Evolutionary conservation across 345 rosid species (phyloP).

Genomic region (Ceriops decandra): DNA sequence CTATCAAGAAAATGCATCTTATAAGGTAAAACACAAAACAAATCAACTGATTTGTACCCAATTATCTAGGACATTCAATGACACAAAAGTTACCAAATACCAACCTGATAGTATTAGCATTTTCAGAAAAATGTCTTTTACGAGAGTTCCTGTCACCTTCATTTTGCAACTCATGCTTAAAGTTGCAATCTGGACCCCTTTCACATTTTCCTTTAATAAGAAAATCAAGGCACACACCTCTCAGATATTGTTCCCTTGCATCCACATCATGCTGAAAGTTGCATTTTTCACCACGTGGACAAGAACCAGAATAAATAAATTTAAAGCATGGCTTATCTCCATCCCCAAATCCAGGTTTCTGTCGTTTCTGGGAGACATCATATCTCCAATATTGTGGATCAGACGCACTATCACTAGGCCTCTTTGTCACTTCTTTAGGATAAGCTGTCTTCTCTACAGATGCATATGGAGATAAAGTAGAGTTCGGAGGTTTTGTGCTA

Average conservation of each 20-base stretch:
- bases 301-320: slow-evolving; percentile 77
- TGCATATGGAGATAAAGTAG: slow-evolving; percentile 64
- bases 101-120: slow-evolving; percentile 49
- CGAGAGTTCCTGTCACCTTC: slow-evolving; percentile 43
- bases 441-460: slow-evolving; percentile 38
- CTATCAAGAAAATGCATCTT: not conserved
- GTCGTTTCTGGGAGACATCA: slow-evolving; percentile 73
- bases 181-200: slow-evolving; percentile 87
- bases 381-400: slow-evolving; percentile 95
- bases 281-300: slow-evolving; percentile 70
- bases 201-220: slow-evolving; percentile 90
- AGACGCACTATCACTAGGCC: slow-evolving; percentile 39
- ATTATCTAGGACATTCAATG: slow-evolving; percentile 15
- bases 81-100: slow-evolving; percentile 11
- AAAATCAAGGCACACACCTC: slow-evolving; percentile 94
- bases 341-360: slow-evolving; percentile 56
- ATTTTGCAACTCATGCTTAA: slow-evolving; percentile 70
- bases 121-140: slow-evolving; percentile 48
- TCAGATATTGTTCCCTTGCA: slow-evolving; percentile 70
- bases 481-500: slow-evolving; percentile 58
- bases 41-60: not conserved
- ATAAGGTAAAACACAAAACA: not conserved
- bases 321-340: slow-evolving; percentile 73
- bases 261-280: slow-evolving; percentile 67
- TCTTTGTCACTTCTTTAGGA: slow-evolving; percentile 47